A percentile compares a stretch with the other conserved stretches of the same genome.
phyloP scores from a whole-genome alignment of 2,329 filamentous ascomycete species.

The Aureobasidium sp. region DNA sequence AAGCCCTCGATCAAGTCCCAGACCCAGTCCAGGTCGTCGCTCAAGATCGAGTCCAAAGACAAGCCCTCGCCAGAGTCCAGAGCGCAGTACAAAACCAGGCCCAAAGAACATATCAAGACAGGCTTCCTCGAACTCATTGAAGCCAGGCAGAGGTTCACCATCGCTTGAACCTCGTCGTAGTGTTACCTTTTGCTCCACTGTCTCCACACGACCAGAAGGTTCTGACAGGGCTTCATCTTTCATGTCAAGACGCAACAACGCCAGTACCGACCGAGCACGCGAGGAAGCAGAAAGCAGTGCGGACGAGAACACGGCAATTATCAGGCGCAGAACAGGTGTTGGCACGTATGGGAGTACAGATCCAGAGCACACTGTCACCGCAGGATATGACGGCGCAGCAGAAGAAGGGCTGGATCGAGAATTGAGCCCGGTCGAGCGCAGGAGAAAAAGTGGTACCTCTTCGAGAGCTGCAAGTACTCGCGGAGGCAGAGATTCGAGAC shows the following conservation, averaged over 20 bases:
- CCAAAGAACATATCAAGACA: not conserved
- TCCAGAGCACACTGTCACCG: not conserved
- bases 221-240: conserved; percentile 10
- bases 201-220: conserved; percentile 14
- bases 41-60: not conserved
- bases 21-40: not conserved
- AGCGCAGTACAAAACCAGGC: not conserved
- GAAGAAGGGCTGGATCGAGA: conserved; percentile 15
- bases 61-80: conserved; percentile 6
- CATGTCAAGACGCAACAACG: conserved; percentile 6
- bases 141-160: not conserved
- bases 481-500: not conserved
- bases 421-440: not conserved
- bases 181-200: conserved; percentile 18
- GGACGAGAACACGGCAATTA: conserved; percentile 35
- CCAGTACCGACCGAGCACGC: conserved; percentile 9
- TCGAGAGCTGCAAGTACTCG: not conserved
- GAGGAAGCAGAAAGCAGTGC: conserved; percentile 27
- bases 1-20: not conserved
- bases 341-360: conserved; percentile 9
- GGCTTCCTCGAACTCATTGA: not conserved
- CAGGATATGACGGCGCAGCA: conserved; percentile 17
- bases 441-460: conserved; percentile 3
- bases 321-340: conserved; percentile 19
- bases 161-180: conserved; percentile 14